Base-by-base conservation (phyloP, 179 eudicot genomes). In the Corrigiola litoralis region DNA sequence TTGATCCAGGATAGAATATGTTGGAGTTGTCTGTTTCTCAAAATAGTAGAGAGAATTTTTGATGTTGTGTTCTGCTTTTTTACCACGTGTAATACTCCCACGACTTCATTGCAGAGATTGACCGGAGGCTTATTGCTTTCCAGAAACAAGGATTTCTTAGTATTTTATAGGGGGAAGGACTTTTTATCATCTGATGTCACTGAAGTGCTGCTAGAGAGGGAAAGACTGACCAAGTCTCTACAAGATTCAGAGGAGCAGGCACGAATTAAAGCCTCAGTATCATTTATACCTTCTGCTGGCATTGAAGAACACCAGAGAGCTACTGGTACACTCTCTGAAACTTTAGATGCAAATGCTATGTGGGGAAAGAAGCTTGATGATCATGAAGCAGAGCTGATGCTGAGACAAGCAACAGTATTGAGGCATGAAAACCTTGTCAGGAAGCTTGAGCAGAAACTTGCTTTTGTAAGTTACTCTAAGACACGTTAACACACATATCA, bases 211-310 rank as follows among this genome's bases (percentile, higher is more conserved):
- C 62, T 92, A 63, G 97, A 92, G 71, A 84, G 95, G 63, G 97
- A 90, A 71, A 87, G 85, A 68, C 61, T 84, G 78, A 89, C 87
- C 48, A 83, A 77, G 80, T 50, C 82, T 67, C 72, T 90, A 36
- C 97, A 92, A 76, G 97, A 92, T 58, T 87, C 83, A 71, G 98
- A 92, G 78, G 98, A 92, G 71, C 85, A 81, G 56, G 98, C 98
- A 57, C 82, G 97, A 40, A 74, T 80, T 51, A 81, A 81, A 72
- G 82, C 89, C 76, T 82, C 85, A 18, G 37, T 80, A 8, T 66
- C 79, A n/a, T 74, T 79, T 61, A 46, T 60, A 60, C 77, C 78
- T 46, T 67, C 61, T 69, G 66, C 66, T 50, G 90, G 65, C 67
- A 72, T 48, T 48, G 65, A 59, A 38, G 78, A 73, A 46, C 66